Conservation (phyloP, 2,329 filamentous ascomycete species). For the Cladosporium sp. region DNA sequence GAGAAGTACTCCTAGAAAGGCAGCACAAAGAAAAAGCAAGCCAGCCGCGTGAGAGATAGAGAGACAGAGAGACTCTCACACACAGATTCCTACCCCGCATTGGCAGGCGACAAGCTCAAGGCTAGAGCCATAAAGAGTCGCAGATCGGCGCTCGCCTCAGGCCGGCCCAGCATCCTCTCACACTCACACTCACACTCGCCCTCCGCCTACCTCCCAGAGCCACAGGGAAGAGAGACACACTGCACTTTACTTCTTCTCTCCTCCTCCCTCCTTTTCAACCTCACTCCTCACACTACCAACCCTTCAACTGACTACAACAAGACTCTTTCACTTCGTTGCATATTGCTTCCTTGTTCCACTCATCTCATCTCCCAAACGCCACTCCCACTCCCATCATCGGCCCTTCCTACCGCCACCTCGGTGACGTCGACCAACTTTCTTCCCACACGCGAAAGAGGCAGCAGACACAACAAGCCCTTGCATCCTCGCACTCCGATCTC, state of each 20-base stretch:
- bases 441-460: not conserved
- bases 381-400: not conserved
- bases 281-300: not conserved
- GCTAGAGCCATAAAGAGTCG: slow-evolving; percentile 6
- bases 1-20: no score
- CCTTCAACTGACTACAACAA: not conserved
- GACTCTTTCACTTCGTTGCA: no score
- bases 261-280: not conserved
- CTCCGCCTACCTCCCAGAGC: not conserved
- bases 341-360: no score
- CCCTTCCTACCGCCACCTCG: not conserved
- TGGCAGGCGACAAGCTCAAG: no score
- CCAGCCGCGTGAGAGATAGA: no score
- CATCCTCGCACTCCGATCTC: not conserved
- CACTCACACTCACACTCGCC: no score
- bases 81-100: no score
- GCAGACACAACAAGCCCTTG: slow-evolving; percentile 5
- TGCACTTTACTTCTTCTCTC: not conserved
- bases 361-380: no score
- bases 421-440: slow-evolving; percentile 10
- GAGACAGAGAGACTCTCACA: no score
- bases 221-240: no score
- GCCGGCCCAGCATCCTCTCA: not conserved
- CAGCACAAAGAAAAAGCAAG: not conserved
- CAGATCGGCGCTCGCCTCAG: slow-evolving; percentile 8